Percentiles rank a stretch among this genome's conserved stretches.
phyloP scores from a whole-genome alignment of 441 rosid species.

The Brassica balearica region DNA sequence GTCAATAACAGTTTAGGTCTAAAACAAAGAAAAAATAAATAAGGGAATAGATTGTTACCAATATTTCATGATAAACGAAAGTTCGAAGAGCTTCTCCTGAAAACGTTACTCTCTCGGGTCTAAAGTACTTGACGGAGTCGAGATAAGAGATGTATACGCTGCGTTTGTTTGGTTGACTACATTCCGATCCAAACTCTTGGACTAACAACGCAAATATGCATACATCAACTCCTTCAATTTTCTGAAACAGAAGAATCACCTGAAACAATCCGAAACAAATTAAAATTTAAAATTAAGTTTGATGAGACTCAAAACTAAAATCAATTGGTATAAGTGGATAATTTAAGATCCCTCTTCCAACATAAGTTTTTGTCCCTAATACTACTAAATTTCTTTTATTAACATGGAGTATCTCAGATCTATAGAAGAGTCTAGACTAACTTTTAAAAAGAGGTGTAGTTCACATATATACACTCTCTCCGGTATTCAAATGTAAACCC shows the following conservation, averaged over 20 bases:
- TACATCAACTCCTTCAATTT: conserved; percentile 67
- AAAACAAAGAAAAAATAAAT: not conserved
- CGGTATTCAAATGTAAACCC: no score
- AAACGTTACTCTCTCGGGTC: conserved; percentile 58
- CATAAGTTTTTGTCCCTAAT: no score
- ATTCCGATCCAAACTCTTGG: conserved; percentile 81
- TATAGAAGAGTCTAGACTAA: no score
- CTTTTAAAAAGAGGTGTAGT: no score
- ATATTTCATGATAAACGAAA: conserved; percentile 75
- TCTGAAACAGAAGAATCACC: conserved; percentile 79
- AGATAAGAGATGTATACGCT: conserved; percentile 66
- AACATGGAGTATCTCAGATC: no score
- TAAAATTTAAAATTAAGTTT: not conserved
- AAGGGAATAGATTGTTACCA: conserved; percentile 46
- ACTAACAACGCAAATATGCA: conserved; percentile 68
- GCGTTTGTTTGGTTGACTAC: conserved; percentile 72
- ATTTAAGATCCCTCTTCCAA: no score
- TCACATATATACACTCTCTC: no score
- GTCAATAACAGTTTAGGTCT: conserved; percentile 14
- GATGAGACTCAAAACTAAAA: not conserved
- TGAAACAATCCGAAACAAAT: conserved; percentile 37
- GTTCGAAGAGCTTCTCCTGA: conserved; percentile 73
- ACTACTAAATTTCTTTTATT: no score
- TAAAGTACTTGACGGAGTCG: conserved; percentile 77
- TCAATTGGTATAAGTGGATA: no score